A percentile compares a stretch with the other conserved stretches of the same genome.
Evolutionary conservation across 257 asterid genomes (phyloP).

Genomic region (Paraleonurus japonicus): DNA sequence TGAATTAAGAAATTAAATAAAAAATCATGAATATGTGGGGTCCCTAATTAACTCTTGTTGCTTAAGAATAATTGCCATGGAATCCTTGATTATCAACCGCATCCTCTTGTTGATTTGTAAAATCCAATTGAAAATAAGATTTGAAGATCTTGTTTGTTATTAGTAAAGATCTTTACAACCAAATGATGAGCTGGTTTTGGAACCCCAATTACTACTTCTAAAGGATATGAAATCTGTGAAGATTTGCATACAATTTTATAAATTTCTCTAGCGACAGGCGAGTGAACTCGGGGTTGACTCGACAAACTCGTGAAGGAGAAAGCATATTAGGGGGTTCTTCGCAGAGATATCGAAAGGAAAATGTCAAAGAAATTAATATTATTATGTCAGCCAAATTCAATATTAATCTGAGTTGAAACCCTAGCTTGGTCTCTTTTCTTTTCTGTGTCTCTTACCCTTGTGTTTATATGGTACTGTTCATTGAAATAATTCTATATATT

Average conservation of each 20-base stretch:
- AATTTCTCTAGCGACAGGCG: not conserved
- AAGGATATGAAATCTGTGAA: not conserved
- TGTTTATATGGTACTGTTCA: too few species aligned
- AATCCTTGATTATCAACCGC: constrained; percentile 2
- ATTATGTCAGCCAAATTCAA: too few species aligned
- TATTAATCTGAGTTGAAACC: too few species aligned
- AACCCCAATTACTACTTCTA: too few species aligned
- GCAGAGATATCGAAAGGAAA: constrained; percentile 50
- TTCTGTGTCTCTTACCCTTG: too few species aligned
- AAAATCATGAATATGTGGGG: not conserved
- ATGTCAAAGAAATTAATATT: too few species aligned
- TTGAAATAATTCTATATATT: too few species aligned
- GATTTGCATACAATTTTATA: not conserved
- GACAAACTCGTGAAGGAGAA: not conserved
- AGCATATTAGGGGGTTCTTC: constrained; percentile 26
- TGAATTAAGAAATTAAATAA: not conserved
- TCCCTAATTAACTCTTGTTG: not conserved
- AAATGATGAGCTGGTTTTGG: constrained; percentile 30
- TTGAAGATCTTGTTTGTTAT: not conserved
- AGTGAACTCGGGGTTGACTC: not conserved
- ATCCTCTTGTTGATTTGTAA: constrained; percentile 7
- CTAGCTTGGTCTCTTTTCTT: too few species aligned
- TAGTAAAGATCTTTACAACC: constrained; percentile 23
- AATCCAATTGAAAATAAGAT: not conserved
- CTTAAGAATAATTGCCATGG: not conserved